Conservation (phyloP, 768 basidiomycete species). For the Lepiota brunneoincarnata region DNA sequence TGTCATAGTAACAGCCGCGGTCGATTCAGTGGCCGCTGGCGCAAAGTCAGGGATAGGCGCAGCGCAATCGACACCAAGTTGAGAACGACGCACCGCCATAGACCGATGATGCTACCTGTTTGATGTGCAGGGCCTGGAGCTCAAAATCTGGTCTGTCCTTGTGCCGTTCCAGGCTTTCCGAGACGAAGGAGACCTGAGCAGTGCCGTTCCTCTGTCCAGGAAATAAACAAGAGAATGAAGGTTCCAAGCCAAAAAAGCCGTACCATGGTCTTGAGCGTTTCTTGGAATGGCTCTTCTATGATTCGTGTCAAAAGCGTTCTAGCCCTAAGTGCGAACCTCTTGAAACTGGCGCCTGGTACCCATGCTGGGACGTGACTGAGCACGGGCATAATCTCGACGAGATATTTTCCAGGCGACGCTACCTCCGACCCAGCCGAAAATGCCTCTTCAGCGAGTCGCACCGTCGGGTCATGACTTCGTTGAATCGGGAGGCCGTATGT, state of each 20-base stretch:
- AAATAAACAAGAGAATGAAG: background rate
- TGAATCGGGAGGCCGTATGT: slow-evolving; percentile 10
- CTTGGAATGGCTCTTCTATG: background rate
- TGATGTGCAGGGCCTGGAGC: background rate
- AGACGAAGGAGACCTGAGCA: background rate
- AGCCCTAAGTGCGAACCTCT: background rate
- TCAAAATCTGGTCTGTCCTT: background rate
- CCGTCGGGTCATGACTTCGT: slow-evolving; percentile 5
- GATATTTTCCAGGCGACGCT: slow-evolving; percentile 7
- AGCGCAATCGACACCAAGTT: background rate
- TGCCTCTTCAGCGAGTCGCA: slow-evolving; percentile 3
- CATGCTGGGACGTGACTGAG: slow-evolving; percentile 12
- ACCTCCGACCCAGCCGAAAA: background rate
- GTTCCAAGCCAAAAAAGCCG: background rate
- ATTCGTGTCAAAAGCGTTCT: background rate
- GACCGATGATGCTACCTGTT: background rate
- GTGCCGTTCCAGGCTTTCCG: background rate
- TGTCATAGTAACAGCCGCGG: background rate
- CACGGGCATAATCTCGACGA: slow-evolving; percentile 10
- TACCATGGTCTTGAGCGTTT: background rate
- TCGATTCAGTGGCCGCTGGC: slow-evolving; percentile 9
- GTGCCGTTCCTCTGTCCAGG: background rate
- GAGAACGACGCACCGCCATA: slow-evolving; percentile 6
- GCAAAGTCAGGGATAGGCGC: background rate
- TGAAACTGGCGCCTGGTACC: slow-evolving; percentile 15